Evolutionary conservation across 768 basidiomycete genomes (phyloP).

Genomic region (Lyophyllum decastes): DNA sequence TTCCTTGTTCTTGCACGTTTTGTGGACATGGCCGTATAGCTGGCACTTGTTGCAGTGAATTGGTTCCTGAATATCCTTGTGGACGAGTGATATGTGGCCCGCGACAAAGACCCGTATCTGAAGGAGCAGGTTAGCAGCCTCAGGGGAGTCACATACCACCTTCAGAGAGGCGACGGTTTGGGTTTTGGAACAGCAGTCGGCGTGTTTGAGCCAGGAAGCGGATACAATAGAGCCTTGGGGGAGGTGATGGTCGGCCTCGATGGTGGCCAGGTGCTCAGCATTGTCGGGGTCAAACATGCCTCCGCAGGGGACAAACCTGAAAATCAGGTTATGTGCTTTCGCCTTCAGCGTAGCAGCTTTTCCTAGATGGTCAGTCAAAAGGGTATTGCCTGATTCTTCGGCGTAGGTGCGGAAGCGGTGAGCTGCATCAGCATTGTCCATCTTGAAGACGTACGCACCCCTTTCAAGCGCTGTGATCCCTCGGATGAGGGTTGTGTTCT

Average conservation of each 20-base stretch:
- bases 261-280: not conserved
- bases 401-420: not conserved
- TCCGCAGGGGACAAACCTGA: not conserved
- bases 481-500: no score
- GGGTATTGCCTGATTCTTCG: not conserved
- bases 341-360: not conserved
- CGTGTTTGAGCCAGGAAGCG: not conserved
- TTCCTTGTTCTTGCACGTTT: not conserved
- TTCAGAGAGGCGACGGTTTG: not conserved
- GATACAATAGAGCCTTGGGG: not conserved
- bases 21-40: not conserved
- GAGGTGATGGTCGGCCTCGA: not conserved
- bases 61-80: not conserved
- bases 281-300: slow-evolving; percentile 1
- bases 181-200: not conserved
- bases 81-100: not conserved
- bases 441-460: no score
- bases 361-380: not conserved
- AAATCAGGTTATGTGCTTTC: not conserved
- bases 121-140: slow-evolving; percentile 4
- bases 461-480: no score
- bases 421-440: not conserved
- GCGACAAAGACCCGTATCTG: not conserved
- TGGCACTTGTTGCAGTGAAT: not conserved
- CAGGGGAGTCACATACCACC: not conserved